These are phyloP conservation scores for Tuber indicum DNA, from an alignment of 495 filamentous ascomycete species.

Conservation along the genomic window DNA sequence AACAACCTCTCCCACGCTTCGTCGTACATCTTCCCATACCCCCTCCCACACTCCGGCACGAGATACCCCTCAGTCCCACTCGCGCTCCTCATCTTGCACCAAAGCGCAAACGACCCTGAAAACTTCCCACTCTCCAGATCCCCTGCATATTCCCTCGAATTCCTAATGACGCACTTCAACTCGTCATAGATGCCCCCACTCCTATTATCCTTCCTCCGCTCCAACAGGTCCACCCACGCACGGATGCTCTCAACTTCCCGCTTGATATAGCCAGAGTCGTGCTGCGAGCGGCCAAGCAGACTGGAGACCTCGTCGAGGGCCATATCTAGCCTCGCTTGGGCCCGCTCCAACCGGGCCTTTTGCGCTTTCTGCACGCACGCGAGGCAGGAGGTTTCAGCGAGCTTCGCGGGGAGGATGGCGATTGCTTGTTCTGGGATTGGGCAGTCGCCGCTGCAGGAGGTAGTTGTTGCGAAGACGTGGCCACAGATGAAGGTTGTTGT, in stretches of 20 bases:
- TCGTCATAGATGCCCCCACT: background rate
- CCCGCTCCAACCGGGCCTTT: background rate
- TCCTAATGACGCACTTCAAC: background rate
- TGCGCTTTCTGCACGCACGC: background rate
- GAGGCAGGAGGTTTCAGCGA: background rate
- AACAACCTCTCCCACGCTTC: background rate
- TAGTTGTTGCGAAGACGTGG: background rate
- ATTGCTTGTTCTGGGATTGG: background rate
- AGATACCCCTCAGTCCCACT: background rate
- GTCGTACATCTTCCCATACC: slow-evolving; percentile 1
- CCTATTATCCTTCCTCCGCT: background rate
- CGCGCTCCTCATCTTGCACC: background rate
- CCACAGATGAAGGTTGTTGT: background rate
- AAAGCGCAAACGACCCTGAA: background rate
- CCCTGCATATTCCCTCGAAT: background rate
- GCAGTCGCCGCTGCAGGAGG: background rate
- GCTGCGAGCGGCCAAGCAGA: background rate
- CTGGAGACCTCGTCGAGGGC: background rate
- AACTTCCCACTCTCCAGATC: background rate
- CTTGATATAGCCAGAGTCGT: background rate
- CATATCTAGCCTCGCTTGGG: background rate
- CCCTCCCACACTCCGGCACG: background rate
- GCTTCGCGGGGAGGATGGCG: slow-evolving; percentile 4
- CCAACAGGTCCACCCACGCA: background rate
- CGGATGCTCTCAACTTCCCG: background rate